phyloP scores from a whole-genome alignment of 106 monocot species.

The Dendrobium nobile region DNA sequence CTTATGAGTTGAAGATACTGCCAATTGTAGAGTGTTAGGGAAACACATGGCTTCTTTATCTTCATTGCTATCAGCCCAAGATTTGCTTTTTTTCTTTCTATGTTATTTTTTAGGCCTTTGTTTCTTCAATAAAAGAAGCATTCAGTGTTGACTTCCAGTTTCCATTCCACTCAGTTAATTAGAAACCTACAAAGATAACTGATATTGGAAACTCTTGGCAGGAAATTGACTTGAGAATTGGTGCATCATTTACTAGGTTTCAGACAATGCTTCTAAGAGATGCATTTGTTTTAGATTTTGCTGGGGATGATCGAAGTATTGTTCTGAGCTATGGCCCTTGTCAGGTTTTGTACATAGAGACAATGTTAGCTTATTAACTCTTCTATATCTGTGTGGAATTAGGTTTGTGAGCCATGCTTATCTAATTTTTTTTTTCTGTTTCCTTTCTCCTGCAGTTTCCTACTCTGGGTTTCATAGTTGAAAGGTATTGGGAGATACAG shows the following conservation, averaged over 20 bases:
- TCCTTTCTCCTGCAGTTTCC: constrained; percentile 55
- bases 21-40: not conserved
- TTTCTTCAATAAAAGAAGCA: not conserved
- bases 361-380: not conserved
- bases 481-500: constrained; percentile 95
- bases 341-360: constrained; percentile 45
- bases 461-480: constrained; percentile 97
- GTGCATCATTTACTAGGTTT: constrained; percentile 98
- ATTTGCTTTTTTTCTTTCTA: constrained; percentile 7
- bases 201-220: constrained; percentile 23
- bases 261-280: constrained; percentile 91
- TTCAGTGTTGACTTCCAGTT: not conserved
- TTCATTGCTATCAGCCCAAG: not conserved
- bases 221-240: constrained; percentile 97
- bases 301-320: constrained; percentile 57
- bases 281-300: constrained; percentile 77
- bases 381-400: not conserved
- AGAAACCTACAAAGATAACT: not conserved
- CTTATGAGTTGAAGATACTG: not conserved
- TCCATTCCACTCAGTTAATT: not conserved
- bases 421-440: not conserved
- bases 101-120: not conserved
- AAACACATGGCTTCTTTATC: not conserved
- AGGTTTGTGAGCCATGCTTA: not conserved
- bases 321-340: constrained; percentile 97